These are phyloP conservation scores for Globisporangium canariense DNA, from an alignment of 352 stramenopile genomes.

Conservation along the genomic window DNA sequence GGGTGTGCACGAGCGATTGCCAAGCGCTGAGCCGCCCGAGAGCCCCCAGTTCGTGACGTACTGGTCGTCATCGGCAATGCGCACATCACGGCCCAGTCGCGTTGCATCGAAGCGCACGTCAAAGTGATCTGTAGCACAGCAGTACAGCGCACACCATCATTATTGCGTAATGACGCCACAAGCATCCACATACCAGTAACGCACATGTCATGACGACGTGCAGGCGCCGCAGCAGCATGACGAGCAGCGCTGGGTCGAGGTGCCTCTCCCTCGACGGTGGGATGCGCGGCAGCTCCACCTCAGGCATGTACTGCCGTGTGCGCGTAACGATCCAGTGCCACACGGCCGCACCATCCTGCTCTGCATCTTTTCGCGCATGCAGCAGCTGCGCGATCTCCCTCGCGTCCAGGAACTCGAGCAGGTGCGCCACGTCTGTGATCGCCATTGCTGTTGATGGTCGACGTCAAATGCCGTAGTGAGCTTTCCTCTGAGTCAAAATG, in stretches of 20 bases:
- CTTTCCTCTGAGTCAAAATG: neutral
- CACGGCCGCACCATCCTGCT: slow-evolving; percentile 27
- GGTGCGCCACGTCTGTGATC: slow-evolving; percentile 34
- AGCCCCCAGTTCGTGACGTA: slow-evolving; percentile 43
- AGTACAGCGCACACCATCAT: neutral
- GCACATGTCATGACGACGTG: slow-evolving; percentile 50
- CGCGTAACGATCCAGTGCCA: slow-evolving; percentile 44
- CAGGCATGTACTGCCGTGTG: slow-evolving; percentile 22
- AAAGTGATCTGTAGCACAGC: slow-evolving; percentile 32
- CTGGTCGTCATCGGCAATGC: slow-evolving; percentile 32
- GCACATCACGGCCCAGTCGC: slow-evolving; percentile 42
- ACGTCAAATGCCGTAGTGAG: slow-evolving; percentile 5
- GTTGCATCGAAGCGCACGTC: slow-evolving; percentile 43
- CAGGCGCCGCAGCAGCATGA: slow-evolving; percentile 45
- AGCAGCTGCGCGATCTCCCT: slow-evolving; percentile 31
- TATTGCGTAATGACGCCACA: neutral
- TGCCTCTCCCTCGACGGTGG: slow-evolving; percentile 20
- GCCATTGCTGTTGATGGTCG: slow-evolving; percentile 1
- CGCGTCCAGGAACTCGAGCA: slow-evolving; percentile 57
- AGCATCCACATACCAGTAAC: slow-evolving; percentile 10
- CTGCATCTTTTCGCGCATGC: slow-evolving; percentile 25
- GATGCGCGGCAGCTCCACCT: slow-evolving; percentile 24
- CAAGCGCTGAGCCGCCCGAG: slow-evolving; percentile 46
- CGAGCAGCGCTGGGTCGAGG: slow-evolving; percentile 31
- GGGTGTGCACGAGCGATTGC: slow-evolving; percentile 34